These are phyloP conservation scores for Encephalitozoon romaleae DNA, from an alignment of 371 early-diverging fungal genomes.

Conservation along the genomic window DNA sequence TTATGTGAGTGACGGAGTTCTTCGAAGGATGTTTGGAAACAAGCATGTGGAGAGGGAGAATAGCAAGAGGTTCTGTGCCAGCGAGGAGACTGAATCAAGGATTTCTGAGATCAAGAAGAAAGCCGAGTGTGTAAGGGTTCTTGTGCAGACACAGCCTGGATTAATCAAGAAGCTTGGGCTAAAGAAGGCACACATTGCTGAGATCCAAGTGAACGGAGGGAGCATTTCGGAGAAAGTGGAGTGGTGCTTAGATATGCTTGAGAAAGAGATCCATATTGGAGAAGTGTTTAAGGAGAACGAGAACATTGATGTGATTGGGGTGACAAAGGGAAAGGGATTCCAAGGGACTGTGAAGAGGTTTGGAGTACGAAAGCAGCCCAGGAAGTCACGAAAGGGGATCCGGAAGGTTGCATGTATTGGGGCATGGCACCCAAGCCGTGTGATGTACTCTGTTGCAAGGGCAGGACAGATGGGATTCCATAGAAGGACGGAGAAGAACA, in stretches of 20 bases:
- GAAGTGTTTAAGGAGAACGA: constrained; percentile 91
- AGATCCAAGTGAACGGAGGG: constrained; percentile 99
- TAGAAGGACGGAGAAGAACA: constrained; percentile 98
- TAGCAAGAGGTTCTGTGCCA: constrained; percentile 65
- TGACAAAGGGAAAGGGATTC: constrained; percentile 99
- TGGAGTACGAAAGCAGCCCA: constrained; percentile 98
- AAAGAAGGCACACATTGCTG: constrained; percentile 96
- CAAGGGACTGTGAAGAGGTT: constrained; percentile 98
- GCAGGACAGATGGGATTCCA: constrained; percentile 99
- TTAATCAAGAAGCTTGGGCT: constrained; percentile 78
- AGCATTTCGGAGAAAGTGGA: constrained; percentile 88
- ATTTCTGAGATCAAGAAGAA: constrained; percentile 94
- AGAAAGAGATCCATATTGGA: constrained; percentile 78
- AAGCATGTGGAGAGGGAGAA: constrained; percentile 77
- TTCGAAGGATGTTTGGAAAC: constrained; percentile 90
- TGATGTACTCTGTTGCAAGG: constrained; percentile 96
- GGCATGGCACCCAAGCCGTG: constrained; percentile 99
- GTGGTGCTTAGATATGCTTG: constrained; percentile 87
- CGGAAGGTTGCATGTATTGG: constrained; percentile 99
- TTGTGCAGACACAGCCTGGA: constrained; percentile 90
- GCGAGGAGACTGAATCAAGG: constrained; percentile 69
- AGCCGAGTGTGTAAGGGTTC: constrained; percentile 89
- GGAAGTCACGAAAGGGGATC: constrained; percentile 98
- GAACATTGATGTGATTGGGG: constrained; percentile 93
- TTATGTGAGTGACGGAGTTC: constrained; percentile 89